Conservation (phyloP, 805 yeast species). For the Starmerella sirachaensis region DNA sequence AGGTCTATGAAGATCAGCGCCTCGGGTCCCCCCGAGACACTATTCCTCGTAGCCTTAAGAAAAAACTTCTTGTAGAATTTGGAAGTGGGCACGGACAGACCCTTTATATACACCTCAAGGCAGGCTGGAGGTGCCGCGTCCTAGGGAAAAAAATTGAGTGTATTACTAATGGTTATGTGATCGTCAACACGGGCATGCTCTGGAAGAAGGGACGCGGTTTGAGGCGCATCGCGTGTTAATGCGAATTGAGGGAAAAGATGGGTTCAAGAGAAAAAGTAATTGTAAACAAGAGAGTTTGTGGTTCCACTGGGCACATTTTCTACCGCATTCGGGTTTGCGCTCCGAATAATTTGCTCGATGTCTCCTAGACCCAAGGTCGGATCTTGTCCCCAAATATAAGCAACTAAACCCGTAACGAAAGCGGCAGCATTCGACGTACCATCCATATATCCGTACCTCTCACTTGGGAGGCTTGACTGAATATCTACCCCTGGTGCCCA, state of each 20-base stretch:
- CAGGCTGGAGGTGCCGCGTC: no score
- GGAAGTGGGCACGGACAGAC: no score
- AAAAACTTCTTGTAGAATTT: no score
- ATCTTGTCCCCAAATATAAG: conserved; percentile 45
- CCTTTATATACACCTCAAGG: no score
- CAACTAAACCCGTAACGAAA: conserved; percentile 77
- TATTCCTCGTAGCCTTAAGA: no score
- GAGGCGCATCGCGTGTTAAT: no score
- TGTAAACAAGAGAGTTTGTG: conserved; percentile 8
- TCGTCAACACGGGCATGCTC: no score
- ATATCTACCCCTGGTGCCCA: conserved; percentile 82
- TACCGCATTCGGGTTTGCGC: conserved; percentile 8
- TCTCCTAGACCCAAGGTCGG: conserved; percentile 6
- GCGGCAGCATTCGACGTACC: conserved; percentile 98
- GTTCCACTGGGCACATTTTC: conserved; percentile 3
- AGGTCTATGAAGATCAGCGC: conserved; percentile 3
- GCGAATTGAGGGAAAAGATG: no score
- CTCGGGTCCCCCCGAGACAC: conserved; percentile 14
- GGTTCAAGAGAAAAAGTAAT: conserved; percentile 8
- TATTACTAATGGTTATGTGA: no score
- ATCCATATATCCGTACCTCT: conserved; percentile 15
- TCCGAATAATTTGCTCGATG: conserved; percentile 2
- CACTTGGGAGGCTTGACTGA: conserved; percentile 30
- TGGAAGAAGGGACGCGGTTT: no score
- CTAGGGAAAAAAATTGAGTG: no score